Evolutionary conservation across 495 filamentous ascomycete genomes (phyloP), one percentile per base, ranked within the genome.

Genomic region (Penicillium fimorum): DNA sequence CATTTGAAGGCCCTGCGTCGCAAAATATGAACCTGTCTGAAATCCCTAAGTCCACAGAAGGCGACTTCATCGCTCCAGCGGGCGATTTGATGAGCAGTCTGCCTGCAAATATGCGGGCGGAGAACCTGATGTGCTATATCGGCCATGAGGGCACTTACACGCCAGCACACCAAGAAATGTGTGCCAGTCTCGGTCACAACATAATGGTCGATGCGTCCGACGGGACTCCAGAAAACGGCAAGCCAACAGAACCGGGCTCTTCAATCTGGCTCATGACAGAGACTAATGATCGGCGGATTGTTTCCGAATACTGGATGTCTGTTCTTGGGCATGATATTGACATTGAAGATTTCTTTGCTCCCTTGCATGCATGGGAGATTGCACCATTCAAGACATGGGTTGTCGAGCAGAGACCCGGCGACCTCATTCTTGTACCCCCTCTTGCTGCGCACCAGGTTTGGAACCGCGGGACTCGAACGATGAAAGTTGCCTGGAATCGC

Each of bases 261-360:
- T 97, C 94, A 1, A 84, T 98, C 38, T 98, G 94, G 94, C 94
- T 97, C 61, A 96, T 98, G 94, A 97, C 93, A 0, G 89, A 94
- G 63, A 89, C 85, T 13, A 89, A 90, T 61, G 93, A 98, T 62
- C 88, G 94, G 1, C 84, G 89, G 55, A 74, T 89, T 7, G 89
- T 97, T 8, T 84, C 90, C 0, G 93, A 97, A 60, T 97, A 96
- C 68, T 98, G 94, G 80, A 78, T 92, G 37, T 92, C 91, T 3
- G 84, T 87, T 63, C 79, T 98, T 5, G 93, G 93, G 4, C 94
- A 98, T 65, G 91, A 98, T 62, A 90, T 97, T 64, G 92, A 98
- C 63, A 87, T 97, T 8, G 94, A 98, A 66, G 87, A 91, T 56
- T 91, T 97, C 69, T 97, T 98, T 73, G 93, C 94, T 5, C 91